phyloP scores from a whole-genome alignment of 2,329 filamentous ascomycete genomes.

The Aspergillus ochraceus region DNA sequence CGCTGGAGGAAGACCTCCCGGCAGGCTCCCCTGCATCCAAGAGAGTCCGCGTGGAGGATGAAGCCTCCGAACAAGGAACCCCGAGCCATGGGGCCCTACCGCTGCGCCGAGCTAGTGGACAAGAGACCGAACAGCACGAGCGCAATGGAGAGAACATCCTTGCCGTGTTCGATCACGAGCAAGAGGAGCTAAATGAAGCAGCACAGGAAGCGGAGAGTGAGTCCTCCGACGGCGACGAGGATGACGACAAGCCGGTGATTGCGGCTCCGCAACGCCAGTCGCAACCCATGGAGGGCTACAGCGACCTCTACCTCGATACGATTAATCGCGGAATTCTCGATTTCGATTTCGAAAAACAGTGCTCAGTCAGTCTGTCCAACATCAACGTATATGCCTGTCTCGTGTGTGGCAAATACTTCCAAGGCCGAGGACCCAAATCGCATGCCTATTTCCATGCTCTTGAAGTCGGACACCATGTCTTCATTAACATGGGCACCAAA shows the following conservation, averaged over 20 bases:
- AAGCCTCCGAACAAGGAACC: constrained; percentile 24
- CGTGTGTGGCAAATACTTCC: constrained; percentile 96
- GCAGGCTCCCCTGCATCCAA: constrained; percentile 46
- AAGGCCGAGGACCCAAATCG: constrained; percentile 88
- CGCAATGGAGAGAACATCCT: constrained; percentile 37
- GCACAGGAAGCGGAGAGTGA: constrained; percentile 24
- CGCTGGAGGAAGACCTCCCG: constrained; percentile 37
- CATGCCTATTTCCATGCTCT: constrained; percentile 97
- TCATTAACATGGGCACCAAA: constrained; percentile 81
- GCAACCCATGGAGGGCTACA: constrained; percentile 82
- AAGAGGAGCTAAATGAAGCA: constrained; percentile 43
- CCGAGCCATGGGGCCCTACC: constrained; percentile 25
- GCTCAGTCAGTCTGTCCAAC: constrained; percentile 91
- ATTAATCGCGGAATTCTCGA: constrained; percentile 91
- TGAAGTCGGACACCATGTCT: constrained; percentile 94
- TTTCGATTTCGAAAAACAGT: constrained; percentile 98
- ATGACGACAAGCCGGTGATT: constrained; percentile 37
- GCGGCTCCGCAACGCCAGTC: constrained; percentile 61
- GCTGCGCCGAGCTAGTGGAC: constrained; percentile 27
- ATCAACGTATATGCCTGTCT: constrained; percentile 99
- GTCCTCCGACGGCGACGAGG: constrained; percentile 37
- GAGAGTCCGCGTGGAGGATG: constrained; percentile 44
- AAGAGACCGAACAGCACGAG: constrained; percentile 37
- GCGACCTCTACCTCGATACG: constrained; percentile 95
- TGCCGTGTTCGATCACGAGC: constrained; percentile 72